Evolutionary conservation across 1,284 basidiomycete genomes (phyloP), one percentile per base, ranked within the genome.

Genomic region (Mycena sp.): DNA sequence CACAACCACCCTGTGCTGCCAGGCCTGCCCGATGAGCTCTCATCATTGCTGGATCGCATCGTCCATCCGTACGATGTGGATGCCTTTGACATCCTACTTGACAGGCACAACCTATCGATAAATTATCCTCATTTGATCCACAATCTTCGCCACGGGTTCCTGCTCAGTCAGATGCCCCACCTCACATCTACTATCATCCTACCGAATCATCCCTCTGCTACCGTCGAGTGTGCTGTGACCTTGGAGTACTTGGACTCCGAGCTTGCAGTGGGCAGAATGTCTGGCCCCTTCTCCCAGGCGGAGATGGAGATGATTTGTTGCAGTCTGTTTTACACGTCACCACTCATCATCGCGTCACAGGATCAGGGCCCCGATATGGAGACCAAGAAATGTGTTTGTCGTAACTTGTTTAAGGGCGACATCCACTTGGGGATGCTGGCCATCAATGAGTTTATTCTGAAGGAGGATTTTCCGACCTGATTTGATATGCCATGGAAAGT

Each of bases 121-220:
- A 16, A 57, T 12, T 79, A 79, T 50, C 76, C 77, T 0, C 29
- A 59, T 7, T 73, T 83, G 2, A 53, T 72, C 2, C 1, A 52
- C 1, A 74, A 76, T 40, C 61, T 80, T 0, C 37, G 50, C 0
- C 10, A 64, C 19, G 76, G 79, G 19, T 81, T 80, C 56, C 75
- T 74, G 2, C 67, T 80, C 7, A 77, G 77, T 1, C 26, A 69
- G n/a, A 40, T 78, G 60, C 75, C 75, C 1, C 1, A 11, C 5
- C 65, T 80, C 4, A 2, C 26, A 0, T 3, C 56, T 4, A 67
- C 65, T 0, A 62, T 69, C 69, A 58, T 70, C 14, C 40, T 70
- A 2, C 61, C 44, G 2, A 70, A 70, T 40, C 63, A 67, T n/a
- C 4, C 14, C 1, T 69, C 65, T 1, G 58, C 52, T 12, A 4